These are phyloP conservation scores for Ogataea angusta DNA, from an alignment of 805 yeast genomes.

Conservation along the genomic window DNA sequence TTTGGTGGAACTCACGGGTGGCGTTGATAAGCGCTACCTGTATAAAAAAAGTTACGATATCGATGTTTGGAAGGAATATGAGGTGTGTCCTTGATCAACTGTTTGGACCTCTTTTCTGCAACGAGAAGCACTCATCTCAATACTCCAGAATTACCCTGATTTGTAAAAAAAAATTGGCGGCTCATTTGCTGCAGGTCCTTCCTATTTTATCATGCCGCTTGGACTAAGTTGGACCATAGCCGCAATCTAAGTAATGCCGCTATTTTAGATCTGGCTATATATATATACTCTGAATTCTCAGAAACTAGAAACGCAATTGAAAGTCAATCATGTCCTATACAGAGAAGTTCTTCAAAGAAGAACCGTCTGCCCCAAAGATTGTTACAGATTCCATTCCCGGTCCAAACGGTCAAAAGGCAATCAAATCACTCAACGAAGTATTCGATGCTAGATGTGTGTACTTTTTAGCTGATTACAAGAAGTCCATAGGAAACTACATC, in stretches of 20 bases:
- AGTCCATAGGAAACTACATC: conserved; percentile 75
- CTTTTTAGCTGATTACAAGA: conserved; percentile 72
- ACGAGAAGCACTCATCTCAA: too few relatives aligned
- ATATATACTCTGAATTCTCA: neutral
- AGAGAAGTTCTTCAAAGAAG: conserved; percentile 67
- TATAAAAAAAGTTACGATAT: conserved; percentile 48
- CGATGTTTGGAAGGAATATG: conserved; percentile 72
- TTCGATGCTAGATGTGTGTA: conserved; percentile 73
- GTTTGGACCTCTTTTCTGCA: too few relatives aligned
- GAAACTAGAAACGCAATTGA: too few relatives aligned
- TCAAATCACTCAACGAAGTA: conserved; percentile 54
- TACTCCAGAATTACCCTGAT: neutral
- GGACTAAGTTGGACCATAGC: neutral
- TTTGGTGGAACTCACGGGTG: conserved; percentile 51
- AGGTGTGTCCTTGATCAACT: conserved; percentile 64
- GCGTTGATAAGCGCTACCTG: conserved; percentile 47
- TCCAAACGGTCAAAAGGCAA: conserved; percentile 55
- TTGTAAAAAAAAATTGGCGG: neutral
- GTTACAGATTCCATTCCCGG: conserved; percentile 69
- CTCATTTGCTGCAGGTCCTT: neutral
- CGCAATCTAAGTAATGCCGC: neutral
- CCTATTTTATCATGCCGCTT: conserved; percentile 8
- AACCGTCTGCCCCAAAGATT: conserved; percentile 70
- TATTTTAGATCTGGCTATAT: neutral
- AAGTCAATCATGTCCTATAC: conserved; percentile 29